These are phyloP conservation scores for Boletus rubroflammeus DNA, from an alignment of 768 basidiomycete genomes.

Conservation along the genomic window DNA sequence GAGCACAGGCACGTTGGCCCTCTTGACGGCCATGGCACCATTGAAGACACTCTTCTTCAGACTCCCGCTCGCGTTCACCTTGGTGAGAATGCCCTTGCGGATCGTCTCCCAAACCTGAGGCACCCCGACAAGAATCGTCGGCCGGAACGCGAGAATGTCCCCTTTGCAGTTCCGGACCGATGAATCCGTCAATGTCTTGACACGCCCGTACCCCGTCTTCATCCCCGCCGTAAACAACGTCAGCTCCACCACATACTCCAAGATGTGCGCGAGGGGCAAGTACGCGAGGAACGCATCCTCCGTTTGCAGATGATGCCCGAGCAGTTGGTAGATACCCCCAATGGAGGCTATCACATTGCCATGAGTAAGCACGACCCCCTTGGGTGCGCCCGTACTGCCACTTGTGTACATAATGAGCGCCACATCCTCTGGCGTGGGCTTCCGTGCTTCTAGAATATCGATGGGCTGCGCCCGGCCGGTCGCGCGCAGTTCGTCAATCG, in stretches of 20 bases:
- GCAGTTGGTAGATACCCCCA: constrained; percentile 71
- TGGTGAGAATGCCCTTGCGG: constrained; percentile 86
- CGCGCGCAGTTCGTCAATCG: constrained; percentile 67
- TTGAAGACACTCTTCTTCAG: constrained; percentile 78
- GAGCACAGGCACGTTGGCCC: constrained; percentile 61
- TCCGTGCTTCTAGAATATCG: constrained; percentile 48
- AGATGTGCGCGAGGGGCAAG: constrained; percentile 90
- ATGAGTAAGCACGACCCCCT: constrained; percentile 90
- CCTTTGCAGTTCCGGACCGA: constrained; percentile 88
- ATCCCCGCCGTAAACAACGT: constrained; percentile 71
- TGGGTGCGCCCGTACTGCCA: constrained; percentile 89
- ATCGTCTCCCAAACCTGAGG: constrained; percentile 98
- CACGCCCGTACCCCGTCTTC: constrained; percentile 83
- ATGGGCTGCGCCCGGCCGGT: constrained; percentile 56
- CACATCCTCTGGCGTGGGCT: constrained; percentile 48
- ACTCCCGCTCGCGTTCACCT: constrained; percentile 65
- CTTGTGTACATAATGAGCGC: constrained; percentile 84
- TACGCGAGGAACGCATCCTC: constrained; percentile 70
- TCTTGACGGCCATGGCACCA: constrained; percentile 74
- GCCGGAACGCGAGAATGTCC: constrained; percentile 78
- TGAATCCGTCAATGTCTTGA: constrained; percentile 94
- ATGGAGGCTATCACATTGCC: constrained; percentile 81
- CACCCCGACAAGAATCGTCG: constrained; percentile 91
- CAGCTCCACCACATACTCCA: constrained; percentile 93
- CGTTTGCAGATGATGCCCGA: constrained; percentile 48